Evolutionary conservation across 495 filamentous ascomycete genomes (phyloP), one percentile per base, ranked within the genome.

Genomic region (Chlorociboria aeruginascens): DNA sequence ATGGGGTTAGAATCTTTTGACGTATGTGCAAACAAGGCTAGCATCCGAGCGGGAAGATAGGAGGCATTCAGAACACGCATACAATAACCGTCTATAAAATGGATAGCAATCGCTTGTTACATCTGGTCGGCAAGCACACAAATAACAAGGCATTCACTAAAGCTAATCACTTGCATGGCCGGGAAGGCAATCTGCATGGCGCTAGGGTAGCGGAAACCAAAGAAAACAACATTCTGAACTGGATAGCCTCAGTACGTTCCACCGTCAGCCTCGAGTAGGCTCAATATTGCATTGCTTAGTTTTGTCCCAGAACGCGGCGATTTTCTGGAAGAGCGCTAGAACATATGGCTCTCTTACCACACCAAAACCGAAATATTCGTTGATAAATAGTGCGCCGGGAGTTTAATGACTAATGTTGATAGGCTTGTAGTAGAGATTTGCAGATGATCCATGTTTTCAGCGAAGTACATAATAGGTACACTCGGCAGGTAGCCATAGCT

Each of bases 21-120:
- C 44, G 32, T 48, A 46, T 57, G 50, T 50, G 52, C 55, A 52
- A 44, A 38, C 39, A 34, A 50, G 45, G 55, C 55, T 58, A 54
- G 55, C 37, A 16, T 39, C 51, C 48, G 55, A 2, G 55, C 44
- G 34, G 46, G 38, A 50, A 52, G 43, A 58, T 40, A 25, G 35
- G 45, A 35, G 43, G 11, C 31, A 7, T 45, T 32, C 13, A 34
- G 41, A 32, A 51, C 32, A 30, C 10, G 7, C 28, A 30, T 8
- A 28, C 38, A 38, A 16, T 40, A 13, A 25, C 20, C 38, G 36
- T 45, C 17, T 20, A 46, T 41, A 28, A 40, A 28, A 42, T 40
- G 47, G 30, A 46, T 49, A 53, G 54, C 50, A 57, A 57, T 53
- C 48, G 45, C 43, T 57, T 37, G 13, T 20, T 35, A n/a, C 16